Base-by-base conservation (phyloP, 202 grass and related monocot species). In the Setaria viridis region DNA sequence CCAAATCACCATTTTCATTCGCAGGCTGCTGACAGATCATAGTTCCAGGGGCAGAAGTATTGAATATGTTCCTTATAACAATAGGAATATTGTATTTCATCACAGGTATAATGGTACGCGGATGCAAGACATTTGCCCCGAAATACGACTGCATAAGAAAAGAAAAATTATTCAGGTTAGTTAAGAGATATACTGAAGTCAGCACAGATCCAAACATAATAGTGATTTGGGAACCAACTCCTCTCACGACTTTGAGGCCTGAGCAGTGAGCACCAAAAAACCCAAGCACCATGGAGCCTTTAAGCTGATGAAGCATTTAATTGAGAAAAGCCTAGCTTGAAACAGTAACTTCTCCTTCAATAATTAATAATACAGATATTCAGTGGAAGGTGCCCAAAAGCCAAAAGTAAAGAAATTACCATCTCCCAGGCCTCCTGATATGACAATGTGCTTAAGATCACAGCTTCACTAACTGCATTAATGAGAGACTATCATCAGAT, bases 361-460 rank as follows among this genome's bases (percentile, higher is more conserved):
- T 69, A 19, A 55, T 62, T 21, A 54, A 78, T 13, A 10, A 71
- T 42, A 54, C 11, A 72, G 42, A 72, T 53, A 79, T 45, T 13
- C 51, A 76, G 50, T 60, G 20, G 14, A 64, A 79, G 33, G 55
- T 48, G 35, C 35, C 35, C 35, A 37, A 37, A 25, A 17, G 25
- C 39, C 50, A 85, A 79, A 69, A 45, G 68, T 74, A 86, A 2
- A 88, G 72, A 88, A 91, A 88, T 82, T 83, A 93, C 90, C 92
- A 94, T 97, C 93, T 94, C 92, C 90, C 92, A 97, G 29, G 92
- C 95, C 87, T 94, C 92, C 75, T 94, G 92, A 81, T 94, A 97
- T 0, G 85, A 94, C 57, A 97, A 91, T n/a, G 86, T 94, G 25
- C 84, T 92, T 64, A 97, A 72, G 48, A 97, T 92, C 64, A 94